phyloP scores from a whole-genome alignment of 1,284 basidiomycete species.

The Sporisorium sorghi region DNA sequence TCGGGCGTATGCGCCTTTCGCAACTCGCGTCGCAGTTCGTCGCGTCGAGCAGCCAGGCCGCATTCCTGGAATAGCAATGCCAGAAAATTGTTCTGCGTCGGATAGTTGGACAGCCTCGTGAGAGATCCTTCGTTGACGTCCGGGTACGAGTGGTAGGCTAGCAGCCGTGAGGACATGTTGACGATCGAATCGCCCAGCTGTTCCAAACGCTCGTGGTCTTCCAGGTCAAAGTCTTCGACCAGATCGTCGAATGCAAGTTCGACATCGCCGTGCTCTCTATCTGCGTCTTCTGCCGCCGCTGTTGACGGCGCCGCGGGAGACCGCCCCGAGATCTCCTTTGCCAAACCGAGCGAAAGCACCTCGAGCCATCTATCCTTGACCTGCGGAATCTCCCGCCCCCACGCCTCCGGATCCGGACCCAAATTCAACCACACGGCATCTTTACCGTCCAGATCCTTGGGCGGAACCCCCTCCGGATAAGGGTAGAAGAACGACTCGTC shows the following conservation, averaged over 20 bases:
- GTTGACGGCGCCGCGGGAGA: background rate
- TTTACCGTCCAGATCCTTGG: conserved; percentile 21
- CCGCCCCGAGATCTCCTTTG: conserved; percentile 28
- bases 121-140: conserved; percentile 51
- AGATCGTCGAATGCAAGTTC: conserved; percentile 25
- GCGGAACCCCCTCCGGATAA: conserved; percentile 40
- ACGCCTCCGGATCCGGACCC: conserved; percentile 40
- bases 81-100: conserved; percentile 53
- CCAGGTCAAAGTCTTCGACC: conserved; percentile 48
- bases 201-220: conserved; percentile 50
- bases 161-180: conserved; percentile 50
- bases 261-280: background rate
- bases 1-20: background rate
- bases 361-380: conserved; percentile 52
- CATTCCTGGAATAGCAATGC: conserved; percentile 46
- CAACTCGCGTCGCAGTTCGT: conserved; percentile 31
- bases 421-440: conserved; percentile 45
- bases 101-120: conserved; percentile 43
- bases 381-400: conserved; percentile 37
- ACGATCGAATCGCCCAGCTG: conserved; percentile 54
- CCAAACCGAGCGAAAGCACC: conserved; percentile 41
- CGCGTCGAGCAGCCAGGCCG: conserved; percentile 22
- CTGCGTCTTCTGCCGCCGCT: background rate
- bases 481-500: conserved; percentile 55
- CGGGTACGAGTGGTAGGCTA: conserved; percentile 43